Percentiles rank a stretch among this genome's conserved stretches.
Conservation (phyloP, 805 yeast genomes). For the Lachancea nothofagi region DNA sequence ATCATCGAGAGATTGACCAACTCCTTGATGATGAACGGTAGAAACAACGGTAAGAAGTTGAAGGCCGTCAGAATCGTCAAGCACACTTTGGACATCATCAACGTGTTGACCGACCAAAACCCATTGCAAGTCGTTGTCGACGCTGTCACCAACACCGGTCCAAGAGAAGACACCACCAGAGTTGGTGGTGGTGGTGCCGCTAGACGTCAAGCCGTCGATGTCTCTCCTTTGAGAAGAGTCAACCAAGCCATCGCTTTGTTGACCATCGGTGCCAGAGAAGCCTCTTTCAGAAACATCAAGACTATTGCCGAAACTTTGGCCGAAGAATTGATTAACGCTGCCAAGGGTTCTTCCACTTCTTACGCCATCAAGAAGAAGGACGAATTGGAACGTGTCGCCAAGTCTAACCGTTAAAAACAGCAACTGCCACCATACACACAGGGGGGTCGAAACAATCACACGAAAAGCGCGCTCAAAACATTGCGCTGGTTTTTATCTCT, state of each 20-base stretch:
- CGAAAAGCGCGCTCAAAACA: no score
- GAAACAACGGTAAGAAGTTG: conserved; percentile 99
- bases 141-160: conserved; percentile 99
- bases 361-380: conserved; percentile 99
- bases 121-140: conserved; percentile 99
- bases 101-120: conserved; percentile 97
- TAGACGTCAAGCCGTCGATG: conserved; percentile 99
- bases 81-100: conserved; percentile 97
- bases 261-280: conserved; percentile 99
- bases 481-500: conserved; percentile 12
- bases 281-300: conserved; percentile 99
- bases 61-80: conserved; percentile 99
- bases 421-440: no score
- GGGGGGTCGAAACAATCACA: no score
- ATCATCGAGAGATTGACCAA: conserved; percentile 98
- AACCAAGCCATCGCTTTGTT: conserved; percentile 97
- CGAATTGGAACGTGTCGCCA: conserved; percentile 99
- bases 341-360: conserved; percentile 99
- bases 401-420: conserved; percentile 93
- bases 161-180: conserved; percentile 99
- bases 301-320: conserved; percentile 99
- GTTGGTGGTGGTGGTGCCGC: conserved; percentile 99
- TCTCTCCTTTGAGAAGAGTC: conserved; percentile 99
- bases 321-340: conserved; percentile 99
- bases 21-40: conserved; percentile 99